Evolutionary conservation across 2,329 filamentous ascomycete species (phyloP).

Genomic region (Sporothrix luriei): DNA sequence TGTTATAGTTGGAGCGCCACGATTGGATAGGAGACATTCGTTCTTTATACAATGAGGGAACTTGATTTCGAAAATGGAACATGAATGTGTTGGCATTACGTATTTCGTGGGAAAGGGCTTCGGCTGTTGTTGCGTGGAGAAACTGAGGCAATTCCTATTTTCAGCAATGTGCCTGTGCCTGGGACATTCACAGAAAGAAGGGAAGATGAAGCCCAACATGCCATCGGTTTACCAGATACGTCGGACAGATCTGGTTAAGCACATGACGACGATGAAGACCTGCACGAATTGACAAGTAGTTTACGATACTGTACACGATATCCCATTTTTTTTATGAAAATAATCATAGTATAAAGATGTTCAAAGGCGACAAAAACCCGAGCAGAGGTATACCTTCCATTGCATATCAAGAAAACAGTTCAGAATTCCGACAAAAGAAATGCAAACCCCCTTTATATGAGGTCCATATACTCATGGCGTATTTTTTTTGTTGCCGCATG

Average conservation of each 20-base stretch:
- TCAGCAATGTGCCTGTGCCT: not conserved
- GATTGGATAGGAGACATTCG: not conserved
- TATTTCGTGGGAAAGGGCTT: slow-evolving; percentile 20
- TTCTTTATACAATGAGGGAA: not conserved
- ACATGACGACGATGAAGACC: too few species aligned
- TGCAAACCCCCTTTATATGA: not conserved
- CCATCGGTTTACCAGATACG: too few species aligned
- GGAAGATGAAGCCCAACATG: too few species aligned
- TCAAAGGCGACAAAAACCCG: not conserved
- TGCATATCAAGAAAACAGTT: not conserved
- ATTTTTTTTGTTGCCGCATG: not conserved
- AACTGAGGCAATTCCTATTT: not conserved
- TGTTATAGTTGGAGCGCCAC: not conserved
- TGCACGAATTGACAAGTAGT: too few species aligned
- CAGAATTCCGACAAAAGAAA: not conserved
- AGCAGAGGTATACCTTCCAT: not conserved
- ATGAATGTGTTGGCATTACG: slow-evolving; percentile 18
- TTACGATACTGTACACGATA: too few species aligned
- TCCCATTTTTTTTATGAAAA: too few species aligned
- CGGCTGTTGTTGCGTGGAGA: not conserved
- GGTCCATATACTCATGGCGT: not conserved
- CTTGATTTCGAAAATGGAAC: not conserved
- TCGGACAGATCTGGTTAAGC: too few species aligned
- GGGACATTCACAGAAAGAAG: not conserved
- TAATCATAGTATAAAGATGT: not conserved